Percentiles rank a stretch among this genome's conserved stretches.
Evolutionary conservation across 2,329 filamentous ascomycete genomes (phyloP).

Genomic region (Phaeosphaeriaceae sp.): DNA sequence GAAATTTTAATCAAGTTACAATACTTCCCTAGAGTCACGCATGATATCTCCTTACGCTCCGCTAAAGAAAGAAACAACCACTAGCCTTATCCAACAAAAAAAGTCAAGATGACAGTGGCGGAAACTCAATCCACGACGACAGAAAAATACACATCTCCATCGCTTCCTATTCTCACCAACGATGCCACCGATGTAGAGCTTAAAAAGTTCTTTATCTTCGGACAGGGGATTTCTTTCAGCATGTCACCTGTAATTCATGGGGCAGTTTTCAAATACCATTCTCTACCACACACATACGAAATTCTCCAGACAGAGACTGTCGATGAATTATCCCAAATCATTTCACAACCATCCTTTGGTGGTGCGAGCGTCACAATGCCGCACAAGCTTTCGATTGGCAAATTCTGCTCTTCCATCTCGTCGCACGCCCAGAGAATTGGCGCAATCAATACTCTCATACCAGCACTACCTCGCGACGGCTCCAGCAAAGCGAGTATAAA

Average conservation of each 20-base stretch:
- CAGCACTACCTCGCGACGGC: too few relatives aligned
- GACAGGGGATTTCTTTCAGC: constrained; percentile 3
- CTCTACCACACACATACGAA: neutral
- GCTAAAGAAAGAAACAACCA: too few relatives aligned
- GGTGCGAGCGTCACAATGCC: constrained; percentile 7
- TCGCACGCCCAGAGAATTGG: constrained; percentile 1
- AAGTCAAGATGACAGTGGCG: too few relatives aligned
- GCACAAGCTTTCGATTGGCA: constrained; percentile 7
- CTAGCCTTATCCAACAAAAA: too few relatives aligned
- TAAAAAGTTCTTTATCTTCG: constrained; percentile 10
- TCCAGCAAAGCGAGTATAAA: too few relatives aligned
- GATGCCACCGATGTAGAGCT: too few relatives aligned
- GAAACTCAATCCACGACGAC: too few relatives aligned
- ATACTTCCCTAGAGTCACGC: too few relatives aligned
- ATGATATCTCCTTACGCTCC: too few relatives aligned
- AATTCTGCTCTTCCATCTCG: constrained; percentile 1
- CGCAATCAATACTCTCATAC: constrained; percentile 7
- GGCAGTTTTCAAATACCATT: constrained; percentile 2
- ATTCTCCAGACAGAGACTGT: constrained; percentile 4
- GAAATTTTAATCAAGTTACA: too few relatives aligned
- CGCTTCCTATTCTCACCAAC: too few relatives aligned
- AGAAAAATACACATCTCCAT: too few relatives aligned
- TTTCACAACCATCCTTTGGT: neutral
- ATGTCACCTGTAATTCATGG: constrained; percentile 6
- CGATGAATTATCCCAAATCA: constrained; percentile 1